Percentiles rank a stretch among this genome's conserved stretches.
Conservation (phyloP, 371 early-diverging fungal genomes). For the Enterocytospora artemiae region DNA sequence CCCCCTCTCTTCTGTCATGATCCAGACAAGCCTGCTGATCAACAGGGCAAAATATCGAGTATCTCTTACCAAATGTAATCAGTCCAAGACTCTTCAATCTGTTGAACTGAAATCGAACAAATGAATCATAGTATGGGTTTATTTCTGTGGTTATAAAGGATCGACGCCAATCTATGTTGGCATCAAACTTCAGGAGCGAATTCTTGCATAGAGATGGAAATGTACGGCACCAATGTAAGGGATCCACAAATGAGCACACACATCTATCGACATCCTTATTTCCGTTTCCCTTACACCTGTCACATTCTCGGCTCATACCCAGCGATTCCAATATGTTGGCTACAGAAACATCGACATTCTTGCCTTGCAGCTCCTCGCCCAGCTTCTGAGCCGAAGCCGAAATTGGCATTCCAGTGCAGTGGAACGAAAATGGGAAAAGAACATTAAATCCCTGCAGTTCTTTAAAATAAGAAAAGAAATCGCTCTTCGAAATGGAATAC, state of each 20-base stretch:
- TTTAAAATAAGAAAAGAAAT: slow-evolving; percentile 83
- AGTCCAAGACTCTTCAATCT: slow-evolving; percentile 68
- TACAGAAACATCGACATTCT: slow-evolving; percentile 64
- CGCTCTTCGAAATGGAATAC: slow-evolving; percentile 87
- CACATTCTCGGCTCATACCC: slow-evolving; percentile 58
- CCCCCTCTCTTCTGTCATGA: slow-evolving; percentile 92
- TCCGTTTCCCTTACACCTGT: too few relatives aligned
- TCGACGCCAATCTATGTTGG: slow-evolving; percentile 89
- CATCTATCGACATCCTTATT: too few relatives aligned
- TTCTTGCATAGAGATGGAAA: slow-evolving; percentile 79
- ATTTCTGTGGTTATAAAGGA: slow-evolving; percentile 95
- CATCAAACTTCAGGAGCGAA: slow-evolving; percentile 74
- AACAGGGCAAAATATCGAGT: slow-evolving; percentile 87
- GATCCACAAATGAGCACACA: slow-evolving; percentile 68
- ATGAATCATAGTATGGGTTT: slow-evolving; percentile 96
- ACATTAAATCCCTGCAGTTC: slow-evolving; percentile 81
- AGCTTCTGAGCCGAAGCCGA: slow-evolving; percentile 93
- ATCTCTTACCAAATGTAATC: slow-evolving; percentile 90
- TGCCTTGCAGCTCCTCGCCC: slow-evolving; percentile 71
- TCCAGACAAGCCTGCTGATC: slow-evolving; percentile 99
- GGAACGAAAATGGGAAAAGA: slow-evolving; percentile 94
- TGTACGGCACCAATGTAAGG: slow-evolving; percentile 81
- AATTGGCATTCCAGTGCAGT: slow-evolving; percentile 99
- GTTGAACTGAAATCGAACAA: slow-evolving; percentile 96
- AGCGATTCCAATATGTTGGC: slow-evolving; percentile 83